A percentile compares a stretch with the other conserved stretches of the same genome.
These are phyloP conservation scores for Colletotrichum theobromicola DNA, from an alignment of 2,329 filamentous ascomycete species.

Conservation along the genomic window DNA sequence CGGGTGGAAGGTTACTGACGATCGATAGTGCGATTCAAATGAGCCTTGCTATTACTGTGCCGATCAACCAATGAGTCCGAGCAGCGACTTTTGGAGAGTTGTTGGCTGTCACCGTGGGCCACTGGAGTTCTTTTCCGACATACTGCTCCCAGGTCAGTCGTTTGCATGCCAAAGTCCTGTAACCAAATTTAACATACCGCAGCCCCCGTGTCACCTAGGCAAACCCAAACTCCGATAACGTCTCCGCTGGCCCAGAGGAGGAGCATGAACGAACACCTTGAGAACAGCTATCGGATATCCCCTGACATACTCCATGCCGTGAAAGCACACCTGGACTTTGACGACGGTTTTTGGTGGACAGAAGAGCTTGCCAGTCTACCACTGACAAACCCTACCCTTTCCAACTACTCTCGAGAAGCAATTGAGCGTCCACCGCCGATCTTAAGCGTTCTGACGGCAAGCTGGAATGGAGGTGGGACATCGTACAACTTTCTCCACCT, in stretches of 20 bases:
- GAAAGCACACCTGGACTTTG: slow-evolving; percentile 53
- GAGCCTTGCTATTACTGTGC: slow-evolving; percentile 55
- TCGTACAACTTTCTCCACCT: slow-evolving; percentile 59
- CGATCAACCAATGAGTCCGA: slow-evolving; percentile 38
- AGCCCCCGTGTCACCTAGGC: slow-evolving; percentile 54
- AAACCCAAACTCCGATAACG: slow-evolving; percentile 54
- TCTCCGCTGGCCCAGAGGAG: slow-evolving; percentile 55
- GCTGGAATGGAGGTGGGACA: slow-evolving; percentile 54
- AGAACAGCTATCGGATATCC: slow-evolving; percentile 49
- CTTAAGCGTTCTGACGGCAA: slow-evolving; percentile 54
- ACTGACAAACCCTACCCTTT: slow-evolving; percentile 40
- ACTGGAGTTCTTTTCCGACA: slow-evolving; percentile 50
- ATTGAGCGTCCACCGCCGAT: slow-evolving; percentile 52
- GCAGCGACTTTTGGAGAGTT: slow-evolving; percentile 50
- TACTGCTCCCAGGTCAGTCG: slow-evolving; percentile 53
- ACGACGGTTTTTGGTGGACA: slow-evolving; percentile 64
- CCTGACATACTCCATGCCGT: slow-evolving; percentile 46
- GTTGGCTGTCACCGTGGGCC: slow-evolving; percentile 59
- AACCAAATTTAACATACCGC: not conserved
- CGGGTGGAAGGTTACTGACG: not conserved
- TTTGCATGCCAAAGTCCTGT: not conserved
- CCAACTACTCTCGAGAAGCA: slow-evolving; percentile 43
- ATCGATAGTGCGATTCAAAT: slow-evolving; percentile 54
- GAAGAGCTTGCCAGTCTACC: slow-evolving; percentile 51
- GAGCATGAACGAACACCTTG: slow-evolving; percentile 58